Conservation (phyloP, 352 stramenopile species). For the Pythium myriotylum region DNA sequence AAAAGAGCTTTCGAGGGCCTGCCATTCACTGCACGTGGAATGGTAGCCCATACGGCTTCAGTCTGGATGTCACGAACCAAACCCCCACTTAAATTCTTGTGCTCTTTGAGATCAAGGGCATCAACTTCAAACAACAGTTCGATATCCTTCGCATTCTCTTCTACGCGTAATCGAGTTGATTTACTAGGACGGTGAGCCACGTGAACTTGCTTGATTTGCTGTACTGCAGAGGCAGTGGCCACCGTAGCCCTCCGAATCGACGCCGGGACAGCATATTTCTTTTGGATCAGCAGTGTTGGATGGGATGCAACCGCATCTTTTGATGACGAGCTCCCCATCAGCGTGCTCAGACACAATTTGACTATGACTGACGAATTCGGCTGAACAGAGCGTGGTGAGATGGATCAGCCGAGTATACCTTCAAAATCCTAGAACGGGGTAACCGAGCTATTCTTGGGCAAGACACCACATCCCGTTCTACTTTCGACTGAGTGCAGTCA, state of each 20-base stretch:
- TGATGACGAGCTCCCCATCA: conserved; percentile 12
- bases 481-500: conserved; percentile 67
- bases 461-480: conserved; percentile 11
- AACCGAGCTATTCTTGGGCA: background rate
- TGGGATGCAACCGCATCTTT: background rate
- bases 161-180: background rate
- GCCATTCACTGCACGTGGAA: conserved; percentile 16
- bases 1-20: conserved; percentile 15
- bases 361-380: no score
- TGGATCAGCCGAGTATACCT: no score
- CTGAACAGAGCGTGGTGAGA: no score
- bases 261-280: background rate
- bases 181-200: background rate
- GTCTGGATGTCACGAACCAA: conserved; percentile 6
- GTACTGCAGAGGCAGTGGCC: background rate
- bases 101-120: conserved; percentile 14
- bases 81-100: conserved; percentile 2
- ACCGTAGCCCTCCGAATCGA: conserved; percentile 1
- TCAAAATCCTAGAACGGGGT: background rate
- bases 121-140: conserved; percentile 22
- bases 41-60: conserved; percentile 25
- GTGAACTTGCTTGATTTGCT: background rate
- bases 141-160: conserved; percentile 1
- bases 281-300: background rate
- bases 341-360: background rate